Percentiles rank a stretch among this genome's conserved stretches.
phyloP scores from a whole-genome alignment of 306 rosid species.

The Ormosia emarginata region DNA sequence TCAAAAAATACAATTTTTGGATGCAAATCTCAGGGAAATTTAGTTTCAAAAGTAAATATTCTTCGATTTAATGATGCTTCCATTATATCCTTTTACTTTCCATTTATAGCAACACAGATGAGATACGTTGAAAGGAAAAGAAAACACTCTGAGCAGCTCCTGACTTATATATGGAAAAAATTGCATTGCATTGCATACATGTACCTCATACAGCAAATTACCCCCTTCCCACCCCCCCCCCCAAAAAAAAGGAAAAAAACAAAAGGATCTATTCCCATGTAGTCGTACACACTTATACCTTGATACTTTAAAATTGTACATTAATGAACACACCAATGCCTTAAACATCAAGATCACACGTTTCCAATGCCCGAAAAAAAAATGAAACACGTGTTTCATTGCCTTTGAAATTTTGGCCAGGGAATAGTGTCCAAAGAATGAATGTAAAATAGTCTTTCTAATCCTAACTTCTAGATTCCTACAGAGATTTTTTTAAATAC shows the following conservation, averaged over 20 bases:
- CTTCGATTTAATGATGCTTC: not conserved
- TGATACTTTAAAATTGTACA: not conserved
- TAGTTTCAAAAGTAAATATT: not conserved
- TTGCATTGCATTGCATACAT: not conserved
- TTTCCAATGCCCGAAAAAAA: not conserved
- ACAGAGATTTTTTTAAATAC: not conserved
- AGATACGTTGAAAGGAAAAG: not conserved
- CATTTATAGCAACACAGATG: not conserved
- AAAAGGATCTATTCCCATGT: too few relatives aligned
- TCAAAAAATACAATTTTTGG: not conserved
- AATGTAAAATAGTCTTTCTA: not conserved
- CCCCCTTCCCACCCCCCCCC: too few relatives aligned
- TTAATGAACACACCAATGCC: not conserved
- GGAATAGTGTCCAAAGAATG: not conserved
- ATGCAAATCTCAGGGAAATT: not conserved
- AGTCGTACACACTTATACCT: not conserved
- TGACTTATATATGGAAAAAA: not conserved
- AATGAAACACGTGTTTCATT: not conserved
- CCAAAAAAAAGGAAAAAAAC: too few relatives aligned
- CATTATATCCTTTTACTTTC: not conserved
- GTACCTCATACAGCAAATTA: too few relatives aligned
- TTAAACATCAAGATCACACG: not conserved
- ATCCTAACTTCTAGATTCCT: not conserved
- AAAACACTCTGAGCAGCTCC: not conserved
- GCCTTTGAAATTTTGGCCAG: not conserved